Evolutionary conservation across 2,329 filamentous ascomycete species (phyloP).

Genomic region (Rasamsonia emersonii): DNA sequence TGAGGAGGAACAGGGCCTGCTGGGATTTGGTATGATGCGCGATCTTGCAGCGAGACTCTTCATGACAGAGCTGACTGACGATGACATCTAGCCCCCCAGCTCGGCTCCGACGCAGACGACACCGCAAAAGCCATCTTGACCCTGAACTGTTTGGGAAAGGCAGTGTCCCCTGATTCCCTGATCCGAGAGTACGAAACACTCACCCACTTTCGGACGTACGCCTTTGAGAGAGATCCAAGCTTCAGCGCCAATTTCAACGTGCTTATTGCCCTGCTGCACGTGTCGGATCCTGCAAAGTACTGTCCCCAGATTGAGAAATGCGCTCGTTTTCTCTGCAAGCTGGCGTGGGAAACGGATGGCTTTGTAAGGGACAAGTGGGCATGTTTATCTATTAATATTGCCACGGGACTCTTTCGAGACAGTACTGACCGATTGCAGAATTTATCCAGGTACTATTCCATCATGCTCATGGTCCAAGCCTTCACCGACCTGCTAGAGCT

Average conservation of each 20-base stretch:
- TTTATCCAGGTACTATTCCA: constrained; percentile 10
- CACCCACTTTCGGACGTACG: constrained; percentile 24
- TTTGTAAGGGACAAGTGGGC: constrained; percentile 21
- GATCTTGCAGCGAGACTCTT: too few relatives aligned
- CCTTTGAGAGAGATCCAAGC: constrained; percentile 21
- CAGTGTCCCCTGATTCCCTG: constrained; percentile 12
- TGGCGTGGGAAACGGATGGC: constrained; percentile 15
- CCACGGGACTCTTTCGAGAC: background rate
- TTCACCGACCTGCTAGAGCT: constrained; percentile 7
- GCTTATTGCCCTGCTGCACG: constrained; percentile 21
- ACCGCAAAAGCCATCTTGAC: constrained; percentile 15
- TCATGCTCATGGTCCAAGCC: constrained; percentile 14
- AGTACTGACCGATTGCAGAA: constrained; percentile 6
- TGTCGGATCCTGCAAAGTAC: constrained; percentile 9
- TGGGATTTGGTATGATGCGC: too few relatives aligned
- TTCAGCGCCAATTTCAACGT: constrained; percentile 30
- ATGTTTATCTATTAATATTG: constrained; percentile 5
- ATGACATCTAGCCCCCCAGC: too few relatives aligned
- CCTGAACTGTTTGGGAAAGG: constrained; percentile 9
- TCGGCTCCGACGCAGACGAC: constrained; percentile 19
- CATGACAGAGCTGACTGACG: too few relatives aligned
- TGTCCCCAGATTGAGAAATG: constrained; percentile 20
- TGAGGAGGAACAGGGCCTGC: too few relatives aligned
- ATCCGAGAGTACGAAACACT: constrained; percentile 20
- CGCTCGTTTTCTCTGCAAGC: constrained; percentile 16